Percentiles rank a stretch among this genome's conserved stretches.
These are phyloP conservation scores for Rubia tinctorum DNA, from an alignment of 305 asterid species.

Conservation along the genomic window DNA sequence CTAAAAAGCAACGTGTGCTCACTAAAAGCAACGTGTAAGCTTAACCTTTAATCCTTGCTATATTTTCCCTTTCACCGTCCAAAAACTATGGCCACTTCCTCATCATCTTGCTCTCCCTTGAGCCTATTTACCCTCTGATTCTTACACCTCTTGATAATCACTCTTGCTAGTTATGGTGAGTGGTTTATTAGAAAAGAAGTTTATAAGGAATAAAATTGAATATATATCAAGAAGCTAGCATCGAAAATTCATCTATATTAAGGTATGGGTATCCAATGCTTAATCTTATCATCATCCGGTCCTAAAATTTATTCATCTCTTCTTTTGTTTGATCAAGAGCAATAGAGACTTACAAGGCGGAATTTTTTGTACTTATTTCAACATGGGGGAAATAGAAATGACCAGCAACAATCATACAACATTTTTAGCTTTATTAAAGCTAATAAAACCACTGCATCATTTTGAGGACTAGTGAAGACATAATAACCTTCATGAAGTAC, in stretches of 20 bases:
- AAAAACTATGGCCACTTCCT: slow-evolving; percentile 66
- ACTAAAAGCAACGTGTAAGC: no score
- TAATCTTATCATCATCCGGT: no score
- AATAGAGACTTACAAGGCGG: not conserved
- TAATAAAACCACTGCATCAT: not conserved
- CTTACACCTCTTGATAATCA: no score
- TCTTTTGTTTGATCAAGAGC: not conserved
- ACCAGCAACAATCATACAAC: not conserved
- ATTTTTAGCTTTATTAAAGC: no score
- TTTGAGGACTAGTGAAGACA: not conserved
- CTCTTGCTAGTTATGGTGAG: no score
- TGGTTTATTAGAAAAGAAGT: no score
- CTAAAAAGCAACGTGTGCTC: slow-evolving; percentile 28
- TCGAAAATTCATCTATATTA: no score
- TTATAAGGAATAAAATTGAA: no score
- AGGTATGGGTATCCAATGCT: no score
- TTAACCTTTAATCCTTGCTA: slow-evolving; percentile 49
- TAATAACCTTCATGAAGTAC: not conserved
- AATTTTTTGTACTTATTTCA: not conserved
- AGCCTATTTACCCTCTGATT: no score
- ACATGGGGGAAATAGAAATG: not conserved
- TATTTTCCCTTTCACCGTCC: slow-evolving; percentile 59
- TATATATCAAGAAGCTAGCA: no score
- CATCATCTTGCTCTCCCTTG: slow-evolving; percentile 61
- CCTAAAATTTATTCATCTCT: no score